These are phyloP conservation scores for Plantago major DNA, from an alignment of 257 asterid species.

Conservation along the genomic window DNA sequence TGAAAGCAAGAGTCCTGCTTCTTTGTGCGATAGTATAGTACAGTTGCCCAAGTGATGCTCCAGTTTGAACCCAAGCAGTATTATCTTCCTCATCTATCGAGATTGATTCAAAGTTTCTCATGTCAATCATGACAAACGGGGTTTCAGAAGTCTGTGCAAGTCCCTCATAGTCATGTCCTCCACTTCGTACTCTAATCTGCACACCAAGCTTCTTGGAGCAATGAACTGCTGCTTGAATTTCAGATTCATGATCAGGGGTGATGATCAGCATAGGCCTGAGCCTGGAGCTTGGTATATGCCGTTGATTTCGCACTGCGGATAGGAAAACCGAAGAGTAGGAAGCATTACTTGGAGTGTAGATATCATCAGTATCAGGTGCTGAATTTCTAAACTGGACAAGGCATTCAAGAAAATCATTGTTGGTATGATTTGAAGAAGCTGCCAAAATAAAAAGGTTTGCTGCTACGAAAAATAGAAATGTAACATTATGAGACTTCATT, in stretches of 20 bases:
- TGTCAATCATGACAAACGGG: conserved; percentile 34
- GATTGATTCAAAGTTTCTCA: conserved; percentile 30
- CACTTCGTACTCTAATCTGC: conserved; percentile 35
- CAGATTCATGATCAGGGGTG: conserved; percentile 30
- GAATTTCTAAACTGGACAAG: conserved; percentile 7
- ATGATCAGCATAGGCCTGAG: conserved; percentile 25
- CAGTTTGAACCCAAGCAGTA: conserved; percentile 43
- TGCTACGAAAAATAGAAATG: not conserved
- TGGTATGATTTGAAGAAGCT: conserved; percentile 10
- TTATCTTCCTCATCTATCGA: conserved; percentile 15
- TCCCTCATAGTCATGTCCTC: conserved; percentile 48
- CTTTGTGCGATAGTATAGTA: conserved; percentile 23
- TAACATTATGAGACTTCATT: conserved; percentile 9
- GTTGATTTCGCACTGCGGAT: conserved; percentile 7
- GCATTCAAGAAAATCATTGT: conserved; percentile 21
- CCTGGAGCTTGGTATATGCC: not conserved
- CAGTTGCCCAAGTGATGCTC: conserved; percentile 39
- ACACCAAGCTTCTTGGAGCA: conserved; percentile 29
- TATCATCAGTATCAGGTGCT: not conserved
- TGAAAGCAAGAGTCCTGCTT: conserved; percentile 27
- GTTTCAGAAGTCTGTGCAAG: conserved; percentile 28
- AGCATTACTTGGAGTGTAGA: conserved; percentile 16
- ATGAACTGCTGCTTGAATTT: conserved; percentile 27
- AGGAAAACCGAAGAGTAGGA: conserved; percentile 14
- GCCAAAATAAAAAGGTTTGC: conserved; percentile 8